Conservation (phyloP, 306 rosid species). For the Ormosia emarginata region DNA sequence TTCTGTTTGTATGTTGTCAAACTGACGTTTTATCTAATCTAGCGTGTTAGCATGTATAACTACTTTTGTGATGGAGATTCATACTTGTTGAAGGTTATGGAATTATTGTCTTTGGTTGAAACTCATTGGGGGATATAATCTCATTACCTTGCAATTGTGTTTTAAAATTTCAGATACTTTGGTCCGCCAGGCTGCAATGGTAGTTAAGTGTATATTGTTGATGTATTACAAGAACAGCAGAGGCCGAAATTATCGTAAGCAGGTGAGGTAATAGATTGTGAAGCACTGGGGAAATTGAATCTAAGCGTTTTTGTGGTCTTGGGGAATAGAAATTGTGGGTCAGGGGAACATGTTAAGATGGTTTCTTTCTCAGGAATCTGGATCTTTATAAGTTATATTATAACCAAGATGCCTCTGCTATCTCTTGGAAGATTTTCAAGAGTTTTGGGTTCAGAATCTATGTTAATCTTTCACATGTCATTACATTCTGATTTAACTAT, state of each 20-base stretch:
- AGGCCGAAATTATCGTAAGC: slow-evolving; percentile 90
- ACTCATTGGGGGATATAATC: background rate
- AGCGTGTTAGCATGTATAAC: background rate
- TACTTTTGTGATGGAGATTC: background rate
- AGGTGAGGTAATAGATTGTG: slow-evolving; percentile 54
- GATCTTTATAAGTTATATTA: background rate
- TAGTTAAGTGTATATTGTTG: slow-evolving; percentile 70
- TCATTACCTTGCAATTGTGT: slow-evolving; percentile 15
- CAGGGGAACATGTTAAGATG: slow-evolving; percentile 1
- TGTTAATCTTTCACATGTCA: background rate
- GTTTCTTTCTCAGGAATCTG: background rate
- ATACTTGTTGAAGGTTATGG: background rate
- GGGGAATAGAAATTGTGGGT: background rate
- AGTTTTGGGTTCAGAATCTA: slow-evolving; percentile 14
- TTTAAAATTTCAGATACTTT: slow-evolving; percentile 69
- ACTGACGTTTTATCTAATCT: background rate
- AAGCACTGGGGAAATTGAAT: background rate
- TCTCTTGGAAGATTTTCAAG: background rate
- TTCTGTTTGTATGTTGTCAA: background rate
- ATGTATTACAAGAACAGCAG: slow-evolving; percentile 89
- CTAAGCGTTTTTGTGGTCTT: background rate
- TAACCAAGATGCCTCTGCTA: background rate
- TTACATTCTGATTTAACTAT: slow-evolving; percentile 25
- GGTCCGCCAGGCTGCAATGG: slow-evolving; percentile 94
- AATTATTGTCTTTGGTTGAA: slow-evolving; percentile 8